Conservation (phyloP, 495 filamentous ascomycete genomes). For the Rusavskia elegans region DNA sequence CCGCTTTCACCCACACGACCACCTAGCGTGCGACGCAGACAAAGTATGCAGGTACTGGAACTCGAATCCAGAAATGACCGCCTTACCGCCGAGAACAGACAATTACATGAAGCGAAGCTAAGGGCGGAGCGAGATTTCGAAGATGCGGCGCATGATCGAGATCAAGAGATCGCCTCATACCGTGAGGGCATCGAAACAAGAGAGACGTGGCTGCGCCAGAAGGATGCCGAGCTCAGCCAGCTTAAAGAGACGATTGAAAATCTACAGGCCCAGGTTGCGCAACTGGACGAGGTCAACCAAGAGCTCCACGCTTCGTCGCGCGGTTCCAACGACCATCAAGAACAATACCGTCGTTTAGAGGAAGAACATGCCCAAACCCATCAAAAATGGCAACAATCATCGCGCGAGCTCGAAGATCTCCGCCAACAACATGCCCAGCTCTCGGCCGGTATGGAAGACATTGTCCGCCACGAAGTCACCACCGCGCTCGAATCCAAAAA, state of each 20-base stretch:
- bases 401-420: conserved; percentile 47
- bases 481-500: conserved; percentile 55
- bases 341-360: conserved; percentile 44
- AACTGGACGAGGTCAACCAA: conserved; percentile 60
- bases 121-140: conserved; percentile 45
- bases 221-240: conserved; percentile 65
- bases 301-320: conserved; percentile 54
- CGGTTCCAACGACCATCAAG: conserved; percentile 47
- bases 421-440: conserved; percentile 42
- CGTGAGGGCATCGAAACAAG: conserved; percentile 39
- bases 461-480: conserved; percentile 44
- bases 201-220: conserved; percentile 38
- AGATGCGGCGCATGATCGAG: conserved; percentile 28
- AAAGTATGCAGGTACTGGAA: conserved; percentile 91
- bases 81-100: conserved; percentile 63
- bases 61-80: conserved; percentile 63
- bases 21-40: conserved; percentile 85
- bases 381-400: conserved; percentile 26
- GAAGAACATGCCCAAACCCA: conserved; percentile 36
- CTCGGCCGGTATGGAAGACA: conserved; percentile 44
- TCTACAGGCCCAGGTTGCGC: conserved; percentile 60
- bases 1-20: conserved; percentile 89
- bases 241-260: conserved; percentile 60
- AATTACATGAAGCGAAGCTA: conserved; percentile 53
- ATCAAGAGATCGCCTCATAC: conserved; percentile 40